Evolutionary conservation across 2,329 filamentous ascomycete species (phyloP).

Genomic region (Fusarium abutilonis): DNA sequence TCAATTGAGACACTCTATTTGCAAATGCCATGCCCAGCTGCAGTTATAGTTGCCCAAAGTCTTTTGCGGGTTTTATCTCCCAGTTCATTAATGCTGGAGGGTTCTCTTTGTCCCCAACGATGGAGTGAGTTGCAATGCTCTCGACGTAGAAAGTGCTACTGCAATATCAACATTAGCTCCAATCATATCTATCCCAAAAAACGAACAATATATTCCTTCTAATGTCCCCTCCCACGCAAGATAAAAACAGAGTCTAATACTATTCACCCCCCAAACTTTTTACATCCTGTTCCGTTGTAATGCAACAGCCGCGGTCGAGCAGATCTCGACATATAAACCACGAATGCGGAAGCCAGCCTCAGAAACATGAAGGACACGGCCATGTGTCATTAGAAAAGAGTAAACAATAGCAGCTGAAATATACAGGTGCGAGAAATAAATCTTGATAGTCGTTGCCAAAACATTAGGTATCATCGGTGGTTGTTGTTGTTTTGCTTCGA

Average conservation of each 20-base stretch:
- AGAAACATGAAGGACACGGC: constrained; percentile 23
- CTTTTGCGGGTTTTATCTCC: no score
- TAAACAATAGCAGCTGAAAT: constrained; percentile 43
- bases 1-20: constrained; percentile 5
- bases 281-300: constrained; percentile 31
- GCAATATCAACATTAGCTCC: constrained; percentile 19
- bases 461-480: constrained; percentile 40
- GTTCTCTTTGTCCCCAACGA: constrained; percentile 10
- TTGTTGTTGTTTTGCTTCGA: constrained; percentile 19
- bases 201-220: constrained; percentile 23
- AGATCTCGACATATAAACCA: constrained; percentile 17
- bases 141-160: constrained; percentile 1
- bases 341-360: constrained; percentile 39
- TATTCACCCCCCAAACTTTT: constrained; percentile 34
- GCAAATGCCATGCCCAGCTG: not conserved
- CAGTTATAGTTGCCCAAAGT: not conserved
- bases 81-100: not conserved
- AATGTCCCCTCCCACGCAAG: constrained; percentile 19
- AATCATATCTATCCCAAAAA: constrained; percentile 35
- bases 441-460: constrained; percentile 40
- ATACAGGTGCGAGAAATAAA: constrained; percentile 45
- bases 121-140: constrained; percentile 4
- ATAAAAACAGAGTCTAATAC: constrained; percentile 29
- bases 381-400: constrained; percentile 43
- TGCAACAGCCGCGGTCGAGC: constrained; percentile 29